Conservation (phyloP, 192 early-diverging fungal species). For the Globomyces pollinis-pini region DNA sequence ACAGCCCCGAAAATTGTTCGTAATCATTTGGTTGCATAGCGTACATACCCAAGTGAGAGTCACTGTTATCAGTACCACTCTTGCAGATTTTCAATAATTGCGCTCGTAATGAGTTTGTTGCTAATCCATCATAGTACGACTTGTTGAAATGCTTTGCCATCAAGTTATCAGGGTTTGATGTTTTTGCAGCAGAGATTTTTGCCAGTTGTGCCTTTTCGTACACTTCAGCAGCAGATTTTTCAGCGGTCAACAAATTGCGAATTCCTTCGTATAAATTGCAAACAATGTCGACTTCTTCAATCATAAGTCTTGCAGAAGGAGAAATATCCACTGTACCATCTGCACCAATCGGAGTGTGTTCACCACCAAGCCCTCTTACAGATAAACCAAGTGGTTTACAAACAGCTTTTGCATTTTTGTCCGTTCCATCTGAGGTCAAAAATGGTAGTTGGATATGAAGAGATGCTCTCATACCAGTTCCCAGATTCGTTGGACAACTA, state of each 20-base stretch:
- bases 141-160: conserved; percentile 13
- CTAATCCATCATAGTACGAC: neutral
- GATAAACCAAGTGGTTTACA: conserved; percentile 4
- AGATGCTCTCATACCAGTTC: conserved; percentile 7
- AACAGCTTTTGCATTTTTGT: conserved; percentile 7
- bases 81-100: conserved; percentile 4
- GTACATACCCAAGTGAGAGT: conserved; percentile 7
- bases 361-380: conserved; percentile 2
- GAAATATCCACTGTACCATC: conserved; percentile 8
- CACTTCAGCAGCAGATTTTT: neutral
- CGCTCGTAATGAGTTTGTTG: neutral
- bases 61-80: conserved; percentile 4
- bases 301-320: conserved; percentile 8
- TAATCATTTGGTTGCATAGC: conserved; percentile 11
- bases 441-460: neutral
- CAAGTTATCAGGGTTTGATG: neutral
- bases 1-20: neutral
- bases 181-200: conserved; percentile 3
- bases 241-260: neutral
- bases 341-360: conserved; percentile 4
- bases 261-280: neutral
- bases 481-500: conserved; percentile 2
- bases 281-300: conserved; percentile 8
- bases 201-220: neutral
- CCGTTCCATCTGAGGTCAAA: neutral